These are phyloP conservation scores for Eutrema yunnanense DNA, from an alignment of 345 rosid genomes.

Conservation along the genomic window DNA sequence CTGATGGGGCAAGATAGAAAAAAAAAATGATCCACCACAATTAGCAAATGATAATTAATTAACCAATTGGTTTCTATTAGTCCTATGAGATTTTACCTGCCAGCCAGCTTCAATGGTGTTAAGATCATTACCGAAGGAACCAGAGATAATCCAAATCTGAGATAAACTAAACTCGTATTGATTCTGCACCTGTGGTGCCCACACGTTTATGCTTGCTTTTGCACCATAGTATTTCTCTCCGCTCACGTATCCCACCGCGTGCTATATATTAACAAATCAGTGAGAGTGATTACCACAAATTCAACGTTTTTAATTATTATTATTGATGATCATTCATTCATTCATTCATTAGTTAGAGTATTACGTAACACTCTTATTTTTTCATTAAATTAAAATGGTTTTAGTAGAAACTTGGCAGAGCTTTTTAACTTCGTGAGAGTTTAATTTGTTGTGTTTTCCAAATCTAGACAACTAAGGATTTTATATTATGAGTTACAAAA, in stretches of 20 bases:
- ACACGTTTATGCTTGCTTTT: constrained; percentile 93
- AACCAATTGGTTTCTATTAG: neutral
- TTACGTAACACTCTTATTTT: too few relatives aligned
- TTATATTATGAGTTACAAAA: neutral
- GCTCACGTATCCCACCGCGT: constrained; percentile 90
- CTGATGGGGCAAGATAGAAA: constrained; percentile 30
- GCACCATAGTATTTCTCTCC: constrained; percentile 98
- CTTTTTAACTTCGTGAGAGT: neutral
- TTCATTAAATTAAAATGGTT: neutral
- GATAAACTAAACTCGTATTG: constrained; percentile 95
- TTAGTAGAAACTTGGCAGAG: constrained; percentile 2
- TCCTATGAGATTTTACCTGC: constrained; percentile 44
- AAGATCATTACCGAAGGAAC: constrained; percentile 88
- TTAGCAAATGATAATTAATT: neutral
- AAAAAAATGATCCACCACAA: neutral
- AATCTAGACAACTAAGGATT: neutral
- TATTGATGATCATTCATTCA: neutral
- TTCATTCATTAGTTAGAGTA: neutral
- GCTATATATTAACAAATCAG: constrained; percentile 14
- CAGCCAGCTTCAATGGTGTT: constrained; percentile 99
- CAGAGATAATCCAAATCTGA: constrained; percentile 96
- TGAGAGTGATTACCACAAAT: neutral
- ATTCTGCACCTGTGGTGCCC: constrained; percentile 79
- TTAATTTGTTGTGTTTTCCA: constrained; percentile 7
- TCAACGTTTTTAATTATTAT: neutral